Evolutionary conservation across 2,329 filamentous ascomycete species (phyloP).

Genomic region (Fusarium agapanthi): DNA sequence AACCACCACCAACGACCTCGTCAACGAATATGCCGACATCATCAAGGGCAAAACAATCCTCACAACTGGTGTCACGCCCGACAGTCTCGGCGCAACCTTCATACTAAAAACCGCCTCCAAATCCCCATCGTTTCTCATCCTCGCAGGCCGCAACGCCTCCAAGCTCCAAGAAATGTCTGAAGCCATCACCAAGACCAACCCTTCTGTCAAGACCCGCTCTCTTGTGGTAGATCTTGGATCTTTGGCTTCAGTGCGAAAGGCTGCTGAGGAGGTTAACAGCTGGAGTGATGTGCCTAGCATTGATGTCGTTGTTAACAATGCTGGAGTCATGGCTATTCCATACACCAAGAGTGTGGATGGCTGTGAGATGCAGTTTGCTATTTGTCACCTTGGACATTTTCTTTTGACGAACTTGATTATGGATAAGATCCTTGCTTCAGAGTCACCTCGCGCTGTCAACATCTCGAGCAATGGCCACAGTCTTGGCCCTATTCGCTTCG

Average conservation of each 20-base stretch:
- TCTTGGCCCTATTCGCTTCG: slow-evolving; percentile 45
- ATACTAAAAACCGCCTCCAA: slow-evolving; percentile 50
- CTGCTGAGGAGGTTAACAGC: slow-evolving; percentile 48
- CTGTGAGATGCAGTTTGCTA: slow-evolving; percentile 54
- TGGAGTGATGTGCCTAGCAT: slow-evolving; percentile 47
- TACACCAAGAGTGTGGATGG: slow-evolving; percentile 48
- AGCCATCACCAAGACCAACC: slow-evolving; percentile 44
- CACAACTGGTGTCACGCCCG: slow-evolving; percentile 53
- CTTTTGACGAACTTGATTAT: slow-evolving; percentile 57
- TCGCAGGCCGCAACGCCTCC: slow-evolving; percentile 53
- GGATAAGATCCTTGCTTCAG: slow-evolving; percentile 50
- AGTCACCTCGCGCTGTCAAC: slow-evolving; percentile 51
- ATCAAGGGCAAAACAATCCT: slow-evolving; percentile 52
- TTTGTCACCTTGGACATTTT: slow-evolving; percentile 58
- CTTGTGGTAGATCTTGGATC: slow-evolving; percentile 53
- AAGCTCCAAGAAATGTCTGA: slow-evolving; percentile 53
- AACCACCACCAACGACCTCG: slow-evolving; percentile 42
- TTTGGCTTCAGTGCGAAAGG: slow-evolving; percentile 49
- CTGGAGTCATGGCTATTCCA: slow-evolving; percentile 52
- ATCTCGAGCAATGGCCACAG: slow-evolving; percentile 49
- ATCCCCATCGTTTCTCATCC: slow-evolving; percentile 53
- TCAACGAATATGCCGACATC: slow-evolving; percentile 40
- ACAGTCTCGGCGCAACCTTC: slow-evolving; percentile 51
- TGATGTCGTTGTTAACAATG: slow-evolving; percentile 55
- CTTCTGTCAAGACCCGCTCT: slow-evolving; percentile 46